Conservation (phyloP, 352 stramenopile genomes). For the Phytophthora megakarya region DNA sequence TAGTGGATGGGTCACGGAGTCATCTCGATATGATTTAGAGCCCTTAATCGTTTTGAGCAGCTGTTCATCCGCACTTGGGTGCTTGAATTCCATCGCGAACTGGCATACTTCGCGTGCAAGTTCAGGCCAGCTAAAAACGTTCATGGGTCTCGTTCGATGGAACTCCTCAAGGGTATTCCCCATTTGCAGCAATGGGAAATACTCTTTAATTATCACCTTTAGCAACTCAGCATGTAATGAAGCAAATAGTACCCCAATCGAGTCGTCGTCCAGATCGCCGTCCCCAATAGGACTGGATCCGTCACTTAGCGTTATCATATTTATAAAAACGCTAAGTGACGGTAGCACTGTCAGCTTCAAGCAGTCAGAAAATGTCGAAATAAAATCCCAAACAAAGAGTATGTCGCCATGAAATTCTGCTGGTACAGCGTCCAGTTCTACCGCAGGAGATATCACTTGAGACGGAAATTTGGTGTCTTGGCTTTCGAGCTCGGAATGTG, state of each 20-base stretch:
- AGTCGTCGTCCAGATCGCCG: slow-evolving; percentile 55
- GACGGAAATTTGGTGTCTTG: slow-evolving; percentile 38
- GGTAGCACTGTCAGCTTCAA: slow-evolving; percentile 55
- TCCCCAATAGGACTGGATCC: slow-evolving; percentile 55
- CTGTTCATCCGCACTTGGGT: slow-evolving; percentile 71
- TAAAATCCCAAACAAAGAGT: slow-evolving; percentile 78
- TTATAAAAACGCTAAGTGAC: slow-evolving; percentile 57
- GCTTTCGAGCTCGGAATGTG: not conserved
- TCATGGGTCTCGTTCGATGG: slow-evolving; percentile 72
- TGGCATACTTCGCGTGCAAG: slow-evolving; percentile 75
- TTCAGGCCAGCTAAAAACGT: slow-evolving; percentile 83
- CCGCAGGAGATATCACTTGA: slow-evolving; percentile 36
- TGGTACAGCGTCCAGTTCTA: slow-evolving; percentile 50
- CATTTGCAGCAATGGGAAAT: slow-evolving; percentile 74
- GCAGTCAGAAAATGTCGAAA: slow-evolving; percentile 75
- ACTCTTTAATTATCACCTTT: slow-evolving; percentile 58
- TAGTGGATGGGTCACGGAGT: slow-evolving; percentile 60
- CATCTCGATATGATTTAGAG: slow-evolving; percentile 72
- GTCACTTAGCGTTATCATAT: slow-evolving; percentile 53
- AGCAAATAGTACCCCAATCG: slow-evolving; percentile 47
- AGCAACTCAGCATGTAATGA: slow-evolving; percentile 61
- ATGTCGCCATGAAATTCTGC: slow-evolving; percentile 55
- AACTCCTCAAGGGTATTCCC: slow-evolving; percentile 76
- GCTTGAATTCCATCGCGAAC: slow-evolving; percentile 72
- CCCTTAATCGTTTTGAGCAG: slow-evolving; percentile 79